Evolutionary conservation across 2,329 filamentous ascomycete genomes (phyloP).

Genomic region (Penicillium sp.): DNA sequence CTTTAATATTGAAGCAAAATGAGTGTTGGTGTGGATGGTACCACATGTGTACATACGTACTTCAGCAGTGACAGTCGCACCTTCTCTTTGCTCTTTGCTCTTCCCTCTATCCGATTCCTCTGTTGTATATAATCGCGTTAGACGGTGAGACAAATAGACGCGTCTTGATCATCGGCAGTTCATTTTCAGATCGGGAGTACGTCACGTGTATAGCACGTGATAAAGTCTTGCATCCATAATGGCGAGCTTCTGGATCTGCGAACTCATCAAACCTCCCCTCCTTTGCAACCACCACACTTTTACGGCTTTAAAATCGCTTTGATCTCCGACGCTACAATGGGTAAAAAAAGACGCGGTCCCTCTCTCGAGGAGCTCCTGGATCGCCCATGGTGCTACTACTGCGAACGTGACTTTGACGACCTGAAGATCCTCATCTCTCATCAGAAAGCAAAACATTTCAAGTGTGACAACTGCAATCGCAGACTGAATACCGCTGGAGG

Average conservation of each 20-base stretch:
- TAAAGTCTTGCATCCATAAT: neutral
- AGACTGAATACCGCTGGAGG: constrained; percentile 92
- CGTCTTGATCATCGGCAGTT: too few relatives aligned
- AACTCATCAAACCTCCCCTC: neutral
- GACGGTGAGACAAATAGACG: too few relatives aligned
- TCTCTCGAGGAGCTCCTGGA: constrained; percentile 83
- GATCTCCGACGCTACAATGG: constrained; percentile 54
- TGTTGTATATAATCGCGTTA: too few relatives aligned
- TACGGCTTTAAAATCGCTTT: neutral
- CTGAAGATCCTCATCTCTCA: constrained; percentile 94
- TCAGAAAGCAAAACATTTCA: constrained; percentile 99
- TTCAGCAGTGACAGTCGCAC: too few relatives aligned
- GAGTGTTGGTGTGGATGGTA: too few relatives aligned
- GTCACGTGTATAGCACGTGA: neutral
- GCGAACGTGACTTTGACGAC: constrained; percentile 98
- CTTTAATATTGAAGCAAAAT: too few relatives aligned
- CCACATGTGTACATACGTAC: too few relatives aligned
- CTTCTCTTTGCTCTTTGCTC: too few relatives aligned
- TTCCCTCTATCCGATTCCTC: too few relatives aligned
- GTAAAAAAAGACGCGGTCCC: constrained; percentile 86
- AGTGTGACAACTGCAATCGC: constrained; percentile 86
- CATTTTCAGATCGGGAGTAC: too few relatives aligned
- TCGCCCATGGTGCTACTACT: constrained; percentile 98
- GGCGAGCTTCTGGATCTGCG: neutral
- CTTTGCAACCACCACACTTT: neutral